Percentiles rank a stretch among this genome's conserved stretches.
Evolutionary conservation across 2,329 filamentous ascomycete genomes (phyloP).

Genomic region (Zopfia rhizophila): DNA sequence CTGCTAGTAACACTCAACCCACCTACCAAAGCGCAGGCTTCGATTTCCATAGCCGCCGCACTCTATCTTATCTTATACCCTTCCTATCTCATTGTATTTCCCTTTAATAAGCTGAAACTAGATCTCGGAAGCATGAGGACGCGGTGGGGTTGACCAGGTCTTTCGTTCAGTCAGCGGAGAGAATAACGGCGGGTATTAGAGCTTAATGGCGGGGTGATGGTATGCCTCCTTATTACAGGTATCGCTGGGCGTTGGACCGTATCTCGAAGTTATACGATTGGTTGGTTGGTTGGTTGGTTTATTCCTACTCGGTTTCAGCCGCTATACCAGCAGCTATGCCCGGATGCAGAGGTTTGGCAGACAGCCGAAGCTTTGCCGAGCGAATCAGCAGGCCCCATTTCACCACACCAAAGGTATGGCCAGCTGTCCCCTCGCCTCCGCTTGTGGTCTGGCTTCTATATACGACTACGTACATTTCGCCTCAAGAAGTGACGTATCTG

Average conservation of each 20-base stretch:
- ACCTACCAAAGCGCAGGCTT: no score
- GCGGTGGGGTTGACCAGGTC: constrained; percentile 9
- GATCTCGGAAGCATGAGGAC: constrained; percentile 21
- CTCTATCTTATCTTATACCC: no score
- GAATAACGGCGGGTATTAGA: constrained; percentile 14
- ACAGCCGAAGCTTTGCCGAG: constrained; percentile 14
- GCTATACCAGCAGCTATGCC: constrained; percentile 3
- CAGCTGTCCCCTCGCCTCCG: constrained; percentile 17
- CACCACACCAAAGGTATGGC: constrained; percentile 13
- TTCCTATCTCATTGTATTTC: no score
- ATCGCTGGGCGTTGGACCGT: no score
- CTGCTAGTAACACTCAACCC: no score
- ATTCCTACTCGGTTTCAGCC: no score
- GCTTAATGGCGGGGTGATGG: constrained; percentile 15
- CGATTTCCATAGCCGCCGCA: no score
- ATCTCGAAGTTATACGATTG: no score
- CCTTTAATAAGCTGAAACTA: no score
- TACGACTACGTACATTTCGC: constrained; percentile 21
- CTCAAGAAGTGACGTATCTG: constrained; percentile 25
- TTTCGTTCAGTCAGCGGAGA: constrained; percentile 9
- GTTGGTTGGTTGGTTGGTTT: constrained; percentile 9
- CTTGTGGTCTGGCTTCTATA: constrained; percentile 19
- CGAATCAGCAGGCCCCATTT: constrained; percentile 12
- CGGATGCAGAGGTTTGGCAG: constrained; percentile 15
- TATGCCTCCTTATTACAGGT: no score